Base-by-base conservation (phyloP, 306 rosid genomes). In the Quercus rubra region DNA sequence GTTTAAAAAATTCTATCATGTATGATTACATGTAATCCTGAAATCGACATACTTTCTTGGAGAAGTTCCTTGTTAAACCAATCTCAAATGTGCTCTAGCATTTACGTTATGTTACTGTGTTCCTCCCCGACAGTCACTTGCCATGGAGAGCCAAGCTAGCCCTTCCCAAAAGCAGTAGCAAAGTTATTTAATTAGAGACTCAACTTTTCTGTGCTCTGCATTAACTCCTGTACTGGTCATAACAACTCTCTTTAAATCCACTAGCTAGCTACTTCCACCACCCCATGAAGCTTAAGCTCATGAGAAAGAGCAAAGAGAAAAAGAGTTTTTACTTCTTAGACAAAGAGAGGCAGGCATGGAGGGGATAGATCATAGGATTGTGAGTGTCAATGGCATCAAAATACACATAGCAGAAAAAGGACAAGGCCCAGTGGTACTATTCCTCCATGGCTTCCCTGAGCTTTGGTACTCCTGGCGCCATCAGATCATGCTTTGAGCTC, bases 371-470 rank as follows among this genome's bases (percentile, higher is more conserved):
- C 85, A 80, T 21, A 75, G 74, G 0, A 71, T 17, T 1, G 81
- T 83, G 74, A 73, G 76, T 23, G 83, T 80, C 20, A 86, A 86
- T 4, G 87, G 83, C 70, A 86, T 83, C 18, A 83, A 77, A 10
- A 86, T 79, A 82, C 86, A 85, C 3, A 74, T 85, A 0, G 86
- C 80, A 0, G 84, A 86, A 54, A 82, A 79, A 55, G 86, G 86
- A 17, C 13, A 78, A 21, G 88, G 88, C 15, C 85, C 79, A 0
- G 74, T 75, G 21, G 88, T 85, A 1, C 19, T 85, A 27, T 81
- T 85, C 63, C 85, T 85, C 14, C 88, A 81, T 17, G 88, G 86
- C 28, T 85, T 75, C 83, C 88, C 85, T 1, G 83, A 85, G 20
- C 76, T 85, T 14, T 85, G 85, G 88, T 81, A 85, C 76, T 74